Base-by-base conservation (phyloP, 2,329 filamentous ascomycete species). In the Rutstroemia sydowiana region DNA sequence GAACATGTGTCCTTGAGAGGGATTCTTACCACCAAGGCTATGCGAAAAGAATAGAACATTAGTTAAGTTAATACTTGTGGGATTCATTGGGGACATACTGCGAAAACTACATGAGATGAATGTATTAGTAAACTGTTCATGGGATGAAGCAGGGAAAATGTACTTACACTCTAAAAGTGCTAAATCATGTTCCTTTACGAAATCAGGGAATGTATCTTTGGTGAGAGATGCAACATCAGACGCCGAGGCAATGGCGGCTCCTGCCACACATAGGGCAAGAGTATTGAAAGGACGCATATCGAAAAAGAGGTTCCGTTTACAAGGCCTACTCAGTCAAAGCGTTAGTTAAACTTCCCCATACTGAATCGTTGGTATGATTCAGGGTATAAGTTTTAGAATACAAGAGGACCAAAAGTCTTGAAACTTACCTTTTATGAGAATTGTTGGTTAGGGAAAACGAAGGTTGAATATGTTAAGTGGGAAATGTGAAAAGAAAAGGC, bases 131-230 rank as follows among this genome's bases (percentile, higher is more conserved):
- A 9, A 23, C 11, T 31, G 45, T 37, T 39, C 3, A 20, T 54
- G 52, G 16, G 28, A 11, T 31, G 21, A 46, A 48, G 7, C 41
- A 32, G 21, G 11, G 34, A 51, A 13, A 20, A n/a, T 11, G 14
- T 30, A 74, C 86, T 73, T 77, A 92, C 88, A 98, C 76, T 98
- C 91, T 64, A 90, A 90, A 57, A 98, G 84, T 51, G 96, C 92
- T 53, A 98, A 79, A 64, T 89, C 84, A 70, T 97, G 87, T 63
- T 82, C 73, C 70, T 85, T 85, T 68, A 98, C 75, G 71, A 96
- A 98, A 56, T 84, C 80, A 62, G 87, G 79, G 71, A 98, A 98
- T 60, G 80, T 88, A 67, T 92, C 88, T 71, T 85, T 84, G 71
- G 87, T 95, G 60, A 98, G 77, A 62, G 88, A 82, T 65, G 82